phyloP scores from a whole-genome alignment of 169 alveolate species.

The Plasmodium coatneyi region DNA sequence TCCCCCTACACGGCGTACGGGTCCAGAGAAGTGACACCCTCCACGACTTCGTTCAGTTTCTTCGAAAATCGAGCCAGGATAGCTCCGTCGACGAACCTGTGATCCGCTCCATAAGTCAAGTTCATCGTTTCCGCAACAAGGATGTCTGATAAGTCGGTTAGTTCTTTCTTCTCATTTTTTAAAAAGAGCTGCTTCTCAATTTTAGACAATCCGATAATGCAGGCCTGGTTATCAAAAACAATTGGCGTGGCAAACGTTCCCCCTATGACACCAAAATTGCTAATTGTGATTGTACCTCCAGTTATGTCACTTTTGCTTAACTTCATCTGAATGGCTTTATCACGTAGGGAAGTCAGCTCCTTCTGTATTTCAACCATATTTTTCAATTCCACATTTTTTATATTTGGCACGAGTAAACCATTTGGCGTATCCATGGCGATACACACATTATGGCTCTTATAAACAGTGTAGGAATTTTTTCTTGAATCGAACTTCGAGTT shows the following conservation, averaged over 20 bases:
- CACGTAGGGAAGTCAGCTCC: slow-evolving; percentile 88
- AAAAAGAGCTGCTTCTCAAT: slow-evolving; percentile 76
- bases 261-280: slow-evolving; percentile 95
- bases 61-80: slow-evolving; percentile 85
- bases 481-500: slow-evolving; percentile 89
- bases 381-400: slow-evolving; percentile 91
- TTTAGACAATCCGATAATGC: slow-evolving; percentile 90
- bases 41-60: slow-evolving; percentile 29
- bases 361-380: slow-evolving; percentile 90
- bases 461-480: slow-evolving; percentile 79
- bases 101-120: slow-evolving; percentile 90
- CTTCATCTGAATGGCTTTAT: slow-evolving; percentile 84
- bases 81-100: slow-evolving; percentile 96
- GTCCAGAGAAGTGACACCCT: slow-evolving; percentile 6
- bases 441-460: slow-evolving; percentile 91
- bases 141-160: slow-evolving; percentile 28
- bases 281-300: slow-evolving; percentile 93
- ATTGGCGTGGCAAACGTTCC: slow-evolving; percentile 94
- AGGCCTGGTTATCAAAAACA: slow-evolving; percentile 93
- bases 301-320: slow-evolving; percentile 88
- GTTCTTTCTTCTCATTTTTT: slow-evolving; percentile 74
- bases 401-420: slow-evolving; percentile 95
- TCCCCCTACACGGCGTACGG: slow-evolving; percentile 14
- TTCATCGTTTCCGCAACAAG: slow-evolving; percentile 37
- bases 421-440: slow-evolving; percentile 94